These are phyloP conservation scores for Bremia lactucae DNA, from an alignment of 352 stramenopile species.

Conservation along the genomic window DNA sequence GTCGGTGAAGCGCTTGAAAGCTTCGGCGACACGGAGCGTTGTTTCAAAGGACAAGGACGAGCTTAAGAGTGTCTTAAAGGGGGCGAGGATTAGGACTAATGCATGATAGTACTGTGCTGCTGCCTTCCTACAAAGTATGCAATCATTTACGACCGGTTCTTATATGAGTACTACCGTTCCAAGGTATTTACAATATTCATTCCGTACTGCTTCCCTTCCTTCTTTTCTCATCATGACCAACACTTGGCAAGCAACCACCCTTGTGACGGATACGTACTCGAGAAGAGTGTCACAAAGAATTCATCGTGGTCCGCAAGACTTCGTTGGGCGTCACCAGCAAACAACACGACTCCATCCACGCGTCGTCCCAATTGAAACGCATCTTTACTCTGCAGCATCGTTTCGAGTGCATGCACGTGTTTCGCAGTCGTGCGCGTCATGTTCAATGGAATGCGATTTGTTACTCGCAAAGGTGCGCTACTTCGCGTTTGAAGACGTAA, in stretches of 20 bases:
- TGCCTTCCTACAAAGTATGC: neutral
- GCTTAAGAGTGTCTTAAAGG: constrained; percentile 75
- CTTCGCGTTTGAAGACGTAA: constrained; percentile 69
- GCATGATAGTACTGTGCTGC: neutral
- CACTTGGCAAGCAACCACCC: constrained; percentile 74
- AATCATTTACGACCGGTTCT: too few species aligned
- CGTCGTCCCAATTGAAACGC: constrained; percentile 64
- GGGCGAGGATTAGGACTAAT: constrained; percentile 1
- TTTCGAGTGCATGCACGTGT: constrained; percentile 56
- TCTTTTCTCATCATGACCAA: constrained; percentile 15
- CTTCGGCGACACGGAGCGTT: constrained; percentile 53
- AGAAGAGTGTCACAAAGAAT: constrained; percentile 79
- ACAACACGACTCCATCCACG: constrained; percentile 63
- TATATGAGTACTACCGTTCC: too few species aligned
- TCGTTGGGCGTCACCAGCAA: constrained; percentile 46
- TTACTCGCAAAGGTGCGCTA: constrained; percentile 48
- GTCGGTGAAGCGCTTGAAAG: constrained; percentile 76
- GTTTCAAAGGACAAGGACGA: constrained; percentile 39
- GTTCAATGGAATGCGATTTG: constrained; percentile 72
- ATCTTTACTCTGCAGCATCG: constrained; percentile 65
- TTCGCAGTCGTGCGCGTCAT: constrained; percentile 74
- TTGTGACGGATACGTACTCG: constrained; percentile 71
- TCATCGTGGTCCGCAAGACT: constrained; percentile 79
- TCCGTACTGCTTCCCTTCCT: too few species aligned
- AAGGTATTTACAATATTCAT: too few species aligned